Conservation (phyloP, 305 asterid species). For the Andrographis paniculata region DNA sequence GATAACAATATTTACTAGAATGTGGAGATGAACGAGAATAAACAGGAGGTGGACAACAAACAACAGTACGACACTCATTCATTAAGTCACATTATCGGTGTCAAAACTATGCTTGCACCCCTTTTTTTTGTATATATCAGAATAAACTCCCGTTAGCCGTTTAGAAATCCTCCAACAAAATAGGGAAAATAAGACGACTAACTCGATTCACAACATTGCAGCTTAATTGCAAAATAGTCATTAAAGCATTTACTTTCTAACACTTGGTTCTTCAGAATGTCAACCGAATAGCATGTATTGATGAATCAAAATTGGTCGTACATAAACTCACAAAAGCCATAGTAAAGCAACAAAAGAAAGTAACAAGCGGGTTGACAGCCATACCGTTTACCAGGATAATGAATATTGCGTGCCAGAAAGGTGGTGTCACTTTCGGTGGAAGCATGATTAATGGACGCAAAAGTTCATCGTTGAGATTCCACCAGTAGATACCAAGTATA, state of each 20-base stretch:
- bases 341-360: background rate
- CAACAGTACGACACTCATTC: background rate
- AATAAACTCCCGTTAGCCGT: too few relatives aligned
- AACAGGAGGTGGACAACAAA: background rate
- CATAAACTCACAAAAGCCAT: too few relatives aligned
- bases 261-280: background rate
- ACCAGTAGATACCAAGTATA: constrained; percentile 60
- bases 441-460: constrained; percentile 59
- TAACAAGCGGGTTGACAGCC: constrained; percentile 13
- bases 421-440: constrained; percentile 70
- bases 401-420: constrained; percentile 80
- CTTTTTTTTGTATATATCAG: too few relatives aligned
- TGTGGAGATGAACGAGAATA: background rate
- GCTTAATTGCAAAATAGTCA: too few relatives aligned
- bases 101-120: background rate
- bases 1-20: background rate
- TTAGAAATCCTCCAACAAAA: too few relatives aligned
- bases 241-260: background rate
- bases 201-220: too few relatives aligned
- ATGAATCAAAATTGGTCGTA: too few relatives aligned
- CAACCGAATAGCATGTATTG: too few relatives aligned
- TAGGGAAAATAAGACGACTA: too few relatives aligned
- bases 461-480: constrained; percentile 51
- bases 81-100: background rate
- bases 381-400: constrained; percentile 70